Evolutionary conservation across 164 flowering plant genomes (phyloP), one percentile per base, ranked within the genome.

Genomic region (Echeveria elegans): DNA sequence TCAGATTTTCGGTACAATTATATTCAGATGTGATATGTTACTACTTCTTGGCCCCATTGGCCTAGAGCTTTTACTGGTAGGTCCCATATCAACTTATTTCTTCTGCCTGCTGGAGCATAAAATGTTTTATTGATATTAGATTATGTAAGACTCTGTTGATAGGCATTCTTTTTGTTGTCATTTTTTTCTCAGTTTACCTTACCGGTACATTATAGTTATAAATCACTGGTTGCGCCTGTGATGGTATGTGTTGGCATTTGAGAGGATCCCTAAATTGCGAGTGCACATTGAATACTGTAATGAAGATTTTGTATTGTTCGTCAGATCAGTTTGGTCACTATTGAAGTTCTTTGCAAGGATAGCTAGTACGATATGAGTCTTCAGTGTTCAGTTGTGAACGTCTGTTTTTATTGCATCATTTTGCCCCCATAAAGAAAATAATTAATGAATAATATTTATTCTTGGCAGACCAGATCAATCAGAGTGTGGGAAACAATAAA

Each of bases 1-100:
- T 72, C 87, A 94, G 99, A 79, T 91, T 71, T 86, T 86, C 77
- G 90, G 94, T 29, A 85, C 92, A 69, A 23, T 86, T n/a, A 64
- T 90, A 72, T 91, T 95, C 72, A 78, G 99, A 88, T 95, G 99
- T 68, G 99, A 95, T 70, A 81, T 85, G 62, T 68, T 92, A 70
- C 69, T 92, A 63, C 92, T 95, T 62, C 82, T 88, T 74, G 63
- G 89, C 34, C 96, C 97, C 71, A 73, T 95, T 70, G 96, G 92
- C 64, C 74, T 91, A 36, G 77, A 73, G 72, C 82, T 95, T 69
- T 76, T 95, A 78, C 70, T 95, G 97, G 99, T 94, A 80, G 26
- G 91, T 75, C 67, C 14, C 37, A 16, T n/a, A 14, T 60, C 30
- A 68, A 19, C 30, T 53, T 53, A 24, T 23, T n/a, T 53, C 12